These are phyloP conservation scores for Gynostemma pentaphyllum DNA, from an alignment of 306 rosid species.

Conservation along the genomic window DNA sequence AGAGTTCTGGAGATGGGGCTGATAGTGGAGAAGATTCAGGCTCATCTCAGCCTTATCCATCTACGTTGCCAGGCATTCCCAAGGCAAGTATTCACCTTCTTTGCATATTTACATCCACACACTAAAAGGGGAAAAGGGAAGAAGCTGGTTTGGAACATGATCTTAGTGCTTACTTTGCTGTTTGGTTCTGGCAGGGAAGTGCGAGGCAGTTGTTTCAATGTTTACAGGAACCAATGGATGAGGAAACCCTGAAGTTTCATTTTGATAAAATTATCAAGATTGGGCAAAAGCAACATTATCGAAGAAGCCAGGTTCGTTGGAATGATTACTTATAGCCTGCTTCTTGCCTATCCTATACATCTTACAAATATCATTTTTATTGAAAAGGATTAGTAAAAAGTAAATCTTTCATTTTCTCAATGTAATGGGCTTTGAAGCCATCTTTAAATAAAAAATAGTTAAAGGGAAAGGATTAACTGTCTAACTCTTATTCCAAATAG, in stretches of 20 bases:
- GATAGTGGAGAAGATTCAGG: conserved; percentile 99
- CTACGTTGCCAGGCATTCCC: conserved; percentile 95
- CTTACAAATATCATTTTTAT: background rate
- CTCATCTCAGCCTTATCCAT: conserved; percentile 95
- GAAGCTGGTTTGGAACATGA: background rate
- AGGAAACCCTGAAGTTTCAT: conserved; percentile 82
- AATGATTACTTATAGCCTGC: background rate
- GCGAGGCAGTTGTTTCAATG: conserved; percentile 97
- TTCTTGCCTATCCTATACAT: background rate
- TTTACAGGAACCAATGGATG: conserved; percentile 95
- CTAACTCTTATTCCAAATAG: background rate
- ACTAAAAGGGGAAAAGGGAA: background rate
- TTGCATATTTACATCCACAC: background rate
- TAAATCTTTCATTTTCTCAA: too few species aligned
- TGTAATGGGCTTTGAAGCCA: too few species aligned
- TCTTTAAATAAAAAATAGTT: too few species aligned
- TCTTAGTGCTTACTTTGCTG: background rate
- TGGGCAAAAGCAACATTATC: conserved; percentile 71
- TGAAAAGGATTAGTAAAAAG: background rate
- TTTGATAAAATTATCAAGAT: conserved; percentile 84
- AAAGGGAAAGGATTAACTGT: background rate
- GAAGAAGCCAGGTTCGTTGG: conserved; percentile 72
- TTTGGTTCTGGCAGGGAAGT: conserved; percentile 68
- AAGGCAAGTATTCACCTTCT: conserved; percentile 48
- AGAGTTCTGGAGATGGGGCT: conserved; percentile 83